Evolutionary conservation across 2,329 filamentous ascomycete species (phyloP).

Genomic region (Knoxdaviesia proteae): DNA sequence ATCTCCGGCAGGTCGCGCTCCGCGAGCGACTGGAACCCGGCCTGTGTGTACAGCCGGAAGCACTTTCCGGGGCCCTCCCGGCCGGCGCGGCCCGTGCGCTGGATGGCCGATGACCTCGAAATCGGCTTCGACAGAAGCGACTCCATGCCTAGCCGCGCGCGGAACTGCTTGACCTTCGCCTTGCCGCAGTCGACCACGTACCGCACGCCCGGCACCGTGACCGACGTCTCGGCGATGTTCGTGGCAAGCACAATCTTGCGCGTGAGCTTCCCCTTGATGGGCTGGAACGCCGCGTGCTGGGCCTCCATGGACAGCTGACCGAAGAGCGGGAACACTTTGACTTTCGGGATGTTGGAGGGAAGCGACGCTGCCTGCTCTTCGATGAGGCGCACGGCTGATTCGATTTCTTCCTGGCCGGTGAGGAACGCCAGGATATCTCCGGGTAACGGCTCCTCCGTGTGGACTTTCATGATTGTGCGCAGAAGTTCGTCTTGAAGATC

Average conservation of each 20-base stretch:
- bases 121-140: conserved; percentile 80
- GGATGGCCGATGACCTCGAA: conserved; percentile 80
- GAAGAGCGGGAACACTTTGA: conserved; percentile 61
- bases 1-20: conserved; percentile 75
- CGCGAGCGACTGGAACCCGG: conserved; percentile 47
- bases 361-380: conserved; percentile 60
- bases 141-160: conserved; percentile 66
- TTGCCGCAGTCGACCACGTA: conserved; percentile 89
- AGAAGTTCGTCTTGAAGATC: conserved; percentile 70
- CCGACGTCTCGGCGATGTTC: conserved; percentile 96
- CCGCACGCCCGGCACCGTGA: conserved; percentile 82
- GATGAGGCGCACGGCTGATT: conserved; percentile 57
- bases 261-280: conserved; percentile 47
- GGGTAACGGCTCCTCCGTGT: conserved; percentile 72
- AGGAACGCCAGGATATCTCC: conserved; percentile 88
- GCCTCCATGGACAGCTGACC: conserved; percentile 73
- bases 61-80: conserved; percentile 83
- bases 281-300: conserved; percentile 71
- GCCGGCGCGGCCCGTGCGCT: conserved; percentile 77
- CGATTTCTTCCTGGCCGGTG: conserved; percentile 83
- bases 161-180: conserved; percentile 83
- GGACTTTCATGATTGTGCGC: conserved; percentile 67
- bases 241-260: conserved; percentile 83
- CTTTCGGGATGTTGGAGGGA: conserved; percentile 51
- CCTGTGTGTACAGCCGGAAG: conserved; percentile 71